phyloP scores from a whole-genome alignment of 2,329 filamentous ascomycete genomes.

The Epichloe sp. region DNA sequence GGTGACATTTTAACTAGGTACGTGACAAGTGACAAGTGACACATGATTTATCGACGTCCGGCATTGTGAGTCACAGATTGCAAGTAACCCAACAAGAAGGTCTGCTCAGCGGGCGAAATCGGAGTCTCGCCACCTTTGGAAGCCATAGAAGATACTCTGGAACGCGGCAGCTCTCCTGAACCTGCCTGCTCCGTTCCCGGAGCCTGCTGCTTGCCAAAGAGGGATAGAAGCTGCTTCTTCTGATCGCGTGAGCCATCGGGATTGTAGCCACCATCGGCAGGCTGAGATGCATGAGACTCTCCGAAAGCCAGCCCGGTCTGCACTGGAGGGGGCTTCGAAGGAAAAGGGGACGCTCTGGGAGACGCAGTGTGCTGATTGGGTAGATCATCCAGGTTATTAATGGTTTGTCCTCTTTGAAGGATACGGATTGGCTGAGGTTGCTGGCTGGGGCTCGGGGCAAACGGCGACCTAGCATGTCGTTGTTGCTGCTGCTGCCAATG shows the following conservation, averaged over 20 bases:
- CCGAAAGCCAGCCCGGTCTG: not conserved
- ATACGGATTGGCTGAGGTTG: constrained; percentile 18
- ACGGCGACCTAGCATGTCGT: not conserved
- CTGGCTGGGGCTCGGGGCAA: not conserved
- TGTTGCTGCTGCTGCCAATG: not conserved
- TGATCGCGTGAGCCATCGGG: constrained; percentile 18
- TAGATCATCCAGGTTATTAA: constrained; percentile 9
- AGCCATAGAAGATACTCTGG: constrained; percentile 31
- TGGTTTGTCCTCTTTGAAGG: constrained; percentile 22
- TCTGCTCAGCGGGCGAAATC: constrained; percentile 58
- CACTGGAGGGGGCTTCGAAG: constrained; percentile 7
- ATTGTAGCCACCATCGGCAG: constrained; percentile 6
- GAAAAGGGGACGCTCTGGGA: constrained; percentile 12
- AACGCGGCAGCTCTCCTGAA: constrained; percentile 13
- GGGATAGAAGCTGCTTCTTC: constrained; percentile 37
- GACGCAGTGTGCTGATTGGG: constrained; percentile 6
- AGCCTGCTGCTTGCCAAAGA: constrained; percentile 40
- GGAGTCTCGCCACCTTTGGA: constrained; percentile 32
- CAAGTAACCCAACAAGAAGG: constrained; percentile 64
- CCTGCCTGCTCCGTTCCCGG: not conserved
- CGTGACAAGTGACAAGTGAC: not conserved
- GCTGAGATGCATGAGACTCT: not conserved
- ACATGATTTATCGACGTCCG: constrained; percentile 15
- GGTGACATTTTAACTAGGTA: not conserved
- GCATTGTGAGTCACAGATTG: constrained; percentile 36